These are phyloP conservation scores for Cymbidium sinense DNA, from an alignment of 106 monocot genomes.

Conservation along the genomic window DNA sequence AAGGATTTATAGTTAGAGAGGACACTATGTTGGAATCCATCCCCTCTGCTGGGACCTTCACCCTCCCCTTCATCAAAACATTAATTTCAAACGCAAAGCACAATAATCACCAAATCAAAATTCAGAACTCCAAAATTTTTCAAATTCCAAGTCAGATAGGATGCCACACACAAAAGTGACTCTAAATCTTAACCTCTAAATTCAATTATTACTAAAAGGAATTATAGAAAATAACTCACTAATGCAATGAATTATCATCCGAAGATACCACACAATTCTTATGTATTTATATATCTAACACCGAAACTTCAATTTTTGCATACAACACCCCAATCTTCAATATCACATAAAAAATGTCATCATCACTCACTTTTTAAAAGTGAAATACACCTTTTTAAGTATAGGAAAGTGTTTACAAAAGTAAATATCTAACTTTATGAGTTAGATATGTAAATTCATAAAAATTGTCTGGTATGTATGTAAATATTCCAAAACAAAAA, in stretches of 20 bases:
- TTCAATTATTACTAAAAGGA: neutral
- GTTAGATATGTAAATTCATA: too few relatives aligned
- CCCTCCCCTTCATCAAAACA: neutral
- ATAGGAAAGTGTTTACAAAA: too few relatives aligned
- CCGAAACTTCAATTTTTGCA: too few relatives aligned
- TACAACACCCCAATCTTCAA: too few relatives aligned
- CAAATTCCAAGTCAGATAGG: neutral
- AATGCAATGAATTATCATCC: neutral
- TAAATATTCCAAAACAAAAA: too few relatives aligned
- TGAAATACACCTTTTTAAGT: too few relatives aligned
- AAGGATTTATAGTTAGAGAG: conserved; percentile 2
- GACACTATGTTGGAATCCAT: neutral
- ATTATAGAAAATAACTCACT: neutral
- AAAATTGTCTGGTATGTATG: too few relatives aligned
- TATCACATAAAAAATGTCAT: too few relatives aligned
- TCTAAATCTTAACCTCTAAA: neutral
- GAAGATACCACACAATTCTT: too few relatives aligned
- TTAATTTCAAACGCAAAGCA: neutral
- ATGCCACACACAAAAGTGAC: neutral
- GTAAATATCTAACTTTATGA: too few relatives aligned
- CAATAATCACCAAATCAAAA: neutral
- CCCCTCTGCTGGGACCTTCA: conserved; percentile 4
- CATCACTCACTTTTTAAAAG: too few relatives aligned
- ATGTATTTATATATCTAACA: too few relatives aligned
- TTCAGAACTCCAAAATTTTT: neutral